Evolutionary conservation across 1,139 yeast genomes (phyloP).

Genomic region (Yamadazyma sp.): DNA sequence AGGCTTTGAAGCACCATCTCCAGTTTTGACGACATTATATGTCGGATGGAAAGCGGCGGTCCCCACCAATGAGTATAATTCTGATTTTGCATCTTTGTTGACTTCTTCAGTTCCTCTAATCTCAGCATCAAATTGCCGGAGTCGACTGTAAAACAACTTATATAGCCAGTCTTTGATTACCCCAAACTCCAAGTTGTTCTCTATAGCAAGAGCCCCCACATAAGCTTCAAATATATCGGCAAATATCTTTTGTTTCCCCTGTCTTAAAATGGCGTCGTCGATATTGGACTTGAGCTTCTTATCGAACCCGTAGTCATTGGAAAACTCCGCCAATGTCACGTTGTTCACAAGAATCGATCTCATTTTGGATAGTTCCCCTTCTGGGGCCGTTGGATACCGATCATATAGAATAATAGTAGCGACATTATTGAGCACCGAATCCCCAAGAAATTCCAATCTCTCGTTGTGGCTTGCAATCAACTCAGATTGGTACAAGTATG

Average conservation of each 20-base stretch:
- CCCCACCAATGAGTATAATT: slow-evolving; percentile 78
- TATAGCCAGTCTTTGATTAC: slow-evolving; percentile 62
- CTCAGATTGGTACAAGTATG: slow-evolving; percentile 57
- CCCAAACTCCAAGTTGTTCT: slow-evolving; percentile 45
- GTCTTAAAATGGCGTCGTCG: slow-evolving; percentile 31
- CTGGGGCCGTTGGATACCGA: slow-evolving; percentile 67
- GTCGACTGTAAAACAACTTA: slow-evolving; percentile 41
- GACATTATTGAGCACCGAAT: slow-evolving; percentile 74
- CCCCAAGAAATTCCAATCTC: slow-evolving; percentile 91
- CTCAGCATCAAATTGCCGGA: slow-evolving; percentile 27
- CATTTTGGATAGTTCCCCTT: slow-evolving; percentile 76
- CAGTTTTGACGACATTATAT: slow-evolving; percentile 55
- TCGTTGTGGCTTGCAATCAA: slow-evolving; percentile 74
- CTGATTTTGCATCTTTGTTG: slow-evolving; percentile 69
- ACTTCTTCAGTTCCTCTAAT: slow-evolving; percentile 32
- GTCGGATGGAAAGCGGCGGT: slow-evolving; percentile 66
- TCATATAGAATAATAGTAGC: slow-evolving; percentile 69
- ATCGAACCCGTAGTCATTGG: slow-evolving; percentile 70
- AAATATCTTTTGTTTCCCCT: slow-evolving; percentile 52
- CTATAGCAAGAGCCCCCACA: slow-evolving; percentile 77
- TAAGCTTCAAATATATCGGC: slow-evolving; percentile 92
- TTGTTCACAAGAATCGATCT: slow-evolving; percentile 77
- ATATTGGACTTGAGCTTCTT: slow-evolving; percentile 52
- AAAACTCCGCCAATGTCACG: slow-evolving; percentile 67
- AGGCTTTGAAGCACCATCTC: slow-evolving; percentile 51